Percentiles rank a stretch among this genome's conserved stretches.
phyloP scores from a whole-genome alignment of 73 alveolate species.

The Paramecium caudatum region DNA sequence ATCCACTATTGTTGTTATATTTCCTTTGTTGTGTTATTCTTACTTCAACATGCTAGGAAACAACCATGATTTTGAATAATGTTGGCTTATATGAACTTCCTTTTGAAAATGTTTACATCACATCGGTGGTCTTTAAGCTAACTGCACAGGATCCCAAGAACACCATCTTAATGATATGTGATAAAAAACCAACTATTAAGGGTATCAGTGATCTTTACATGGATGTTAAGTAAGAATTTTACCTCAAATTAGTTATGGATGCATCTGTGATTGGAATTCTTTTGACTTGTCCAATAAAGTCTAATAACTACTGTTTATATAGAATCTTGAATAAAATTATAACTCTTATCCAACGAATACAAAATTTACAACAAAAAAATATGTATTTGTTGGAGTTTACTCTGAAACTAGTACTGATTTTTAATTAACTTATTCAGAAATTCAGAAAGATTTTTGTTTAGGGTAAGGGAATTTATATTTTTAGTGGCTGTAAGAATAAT shows the following conservation, averaged over 20 bases:
- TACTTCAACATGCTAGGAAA: too few species aligned
- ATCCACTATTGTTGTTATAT: too few species aligned
- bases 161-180: slow-evolving; percentile 43
- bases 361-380: background rate
- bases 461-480: background rate
- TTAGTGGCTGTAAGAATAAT: background rate
- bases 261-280: slow-evolving; percentile 43
- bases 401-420: background rate
- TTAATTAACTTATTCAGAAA: background rate
- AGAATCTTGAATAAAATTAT: background rate
- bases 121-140: too few species aligned
- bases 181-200: background rate
- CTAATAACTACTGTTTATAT: background rate
- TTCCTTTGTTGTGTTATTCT: too few species aligned
- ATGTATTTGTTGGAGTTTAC: background rate
- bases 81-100: too few species aligned
- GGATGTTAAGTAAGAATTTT: background rate
- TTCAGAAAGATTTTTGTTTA: background rate
- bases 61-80: too few species aligned
- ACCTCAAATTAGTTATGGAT: background rate
- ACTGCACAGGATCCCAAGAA: too few species aligned
- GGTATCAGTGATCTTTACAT: background rate
- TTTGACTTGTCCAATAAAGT: background rate
- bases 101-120: too few species aligned
- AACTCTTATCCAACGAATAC: slow-evolving; percentile 24